Evolutionary conservation across 768 basidiomycete genomes (phyloP).

Genomic region (Lentinula boryana): DNA sequence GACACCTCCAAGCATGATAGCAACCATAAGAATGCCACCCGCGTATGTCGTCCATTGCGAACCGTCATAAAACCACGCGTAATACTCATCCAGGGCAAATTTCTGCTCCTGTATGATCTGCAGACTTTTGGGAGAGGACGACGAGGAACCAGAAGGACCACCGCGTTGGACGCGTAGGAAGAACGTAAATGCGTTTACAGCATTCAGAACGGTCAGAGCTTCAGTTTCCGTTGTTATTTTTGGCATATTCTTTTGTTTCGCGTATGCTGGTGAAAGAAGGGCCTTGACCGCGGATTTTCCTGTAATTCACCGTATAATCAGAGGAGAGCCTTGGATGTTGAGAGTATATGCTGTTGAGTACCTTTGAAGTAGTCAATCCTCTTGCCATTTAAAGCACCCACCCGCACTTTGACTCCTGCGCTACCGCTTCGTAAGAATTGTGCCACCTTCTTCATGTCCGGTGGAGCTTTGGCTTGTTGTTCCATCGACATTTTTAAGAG

Average conservation of each 20-base stretch:
- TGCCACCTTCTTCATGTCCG: constrained; percentile 76
- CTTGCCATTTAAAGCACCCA: constrained; percentile 90
- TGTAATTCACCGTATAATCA: constrained; percentile 22
- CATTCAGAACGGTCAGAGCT: constrained; percentile 60
- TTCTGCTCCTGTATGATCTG: constrained; percentile 76
- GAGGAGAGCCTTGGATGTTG: background rate
- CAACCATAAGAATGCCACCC: constrained; percentile 87
- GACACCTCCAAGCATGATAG: constrained; percentile 89
- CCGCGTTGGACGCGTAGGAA: constrained; percentile 89
- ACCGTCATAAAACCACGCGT: constrained; percentile 96
- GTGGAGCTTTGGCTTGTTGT: constrained; percentile 74
- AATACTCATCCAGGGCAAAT: constrained; percentile 79
- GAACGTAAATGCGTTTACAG: constrained; percentile 79
- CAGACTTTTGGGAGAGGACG: constrained; percentile 73
- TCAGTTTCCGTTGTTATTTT: constrained; percentile 70
- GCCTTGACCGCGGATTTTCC: constrained; percentile 93
- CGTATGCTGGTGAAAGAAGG: constrained; percentile 86
- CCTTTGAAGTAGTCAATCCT: constrained; percentile 98
- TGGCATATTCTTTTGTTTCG: constrained; percentile 77
- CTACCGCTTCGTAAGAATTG: constrained; percentile 83
- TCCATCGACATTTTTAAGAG: constrained; percentile 34
- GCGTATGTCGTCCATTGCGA: constrained; percentile 92
- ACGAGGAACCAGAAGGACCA: constrained; percentile 52
- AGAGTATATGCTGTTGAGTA: constrained; percentile 24
- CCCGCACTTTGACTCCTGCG: constrained; percentile 82